Evolutionary conservation across 2,329 filamentous ascomycete genomes (phyloP), one percentile per base, ranked within the genome.

Genomic region (Allantophomopsis lycopodina): DNA sequence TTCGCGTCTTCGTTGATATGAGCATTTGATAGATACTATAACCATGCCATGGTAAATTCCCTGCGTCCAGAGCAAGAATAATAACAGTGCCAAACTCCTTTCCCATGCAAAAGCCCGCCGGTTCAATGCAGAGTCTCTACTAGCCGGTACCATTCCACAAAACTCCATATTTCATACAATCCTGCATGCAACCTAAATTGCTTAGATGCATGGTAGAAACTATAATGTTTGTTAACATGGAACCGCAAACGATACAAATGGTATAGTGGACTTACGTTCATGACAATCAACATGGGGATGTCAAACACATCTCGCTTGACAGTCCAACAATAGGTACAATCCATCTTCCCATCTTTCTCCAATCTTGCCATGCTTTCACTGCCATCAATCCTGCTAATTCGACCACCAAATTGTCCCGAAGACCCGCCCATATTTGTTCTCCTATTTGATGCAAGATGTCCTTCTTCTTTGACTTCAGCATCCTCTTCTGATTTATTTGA

Each of bases 281-380:
- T 89, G 55, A 95, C 84, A 60, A 96, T 93, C 64, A 96, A 70
- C 86, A 95, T 94, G 16, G 91, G 91, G 60, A 96, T 94, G 63
- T 96, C 89, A 64, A 96, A 96, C 32, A 91, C 85, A 60, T 98
- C 91, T 46, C 89, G 73, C 64, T 94, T 94, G 46, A 96, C 88
- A 46, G 85, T 89, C 88, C 89, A 96, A 64, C 85, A 94, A 62
- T 93, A 94, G 52, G 83, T 87, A 64, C 88, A 95, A 56, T 94
- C 84, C 42, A 96, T 83, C 61, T 91, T 88, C 40, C 88, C 89
- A 53, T 94, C 87, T 55, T 77, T 82, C 54, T 84, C 85, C 12
- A 94, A 71, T 53, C 78, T 76, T 40, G 82, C 82, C 60, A 94
- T 89, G 8, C 84, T 87, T 45, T 83, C 73, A 59, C 86, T 79